Evolutionary conservation across 805 yeast genomes (phyloP), one percentile per base, ranked within the genome.

Genomic region (Helenozyma rhizophorensis): DNA sequence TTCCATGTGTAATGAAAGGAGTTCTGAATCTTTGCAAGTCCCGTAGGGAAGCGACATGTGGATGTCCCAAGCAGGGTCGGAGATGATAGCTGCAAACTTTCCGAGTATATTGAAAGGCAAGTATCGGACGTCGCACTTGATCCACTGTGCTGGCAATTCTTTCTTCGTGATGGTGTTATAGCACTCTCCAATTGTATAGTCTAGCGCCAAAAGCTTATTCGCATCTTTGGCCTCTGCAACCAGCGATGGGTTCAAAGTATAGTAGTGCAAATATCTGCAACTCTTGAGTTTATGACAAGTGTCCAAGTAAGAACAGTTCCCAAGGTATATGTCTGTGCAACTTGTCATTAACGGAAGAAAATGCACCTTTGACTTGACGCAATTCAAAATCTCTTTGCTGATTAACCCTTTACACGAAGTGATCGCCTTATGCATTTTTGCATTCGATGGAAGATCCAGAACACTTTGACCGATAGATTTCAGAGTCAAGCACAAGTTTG

Each of bases 1-100:
- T 23, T 73, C 70, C 55, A 89, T 70, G 17, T 85, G 80, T 15
- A 89, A 62, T 9, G 75, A 66, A 31, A 80, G 57, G 23, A 89
- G 62, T 45, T 86, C 96, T 2, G 76, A 71, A 52, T 85, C 95
- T 36, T 82, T 81, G 53, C 86, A 78, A 2, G 86, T 78, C 9
- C 86, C 84, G 54, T 82, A 80, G 4, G 87, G 87, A 37, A 76
- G 56, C 34, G 83, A 82, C 89, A 85, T 88, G 60, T 89, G 96
- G 42, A 89, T 89, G 43, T 87, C 89, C 97, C 97, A 89, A 6
- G 96, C 93, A 3, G 96, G 96, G 56, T 89, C 97, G 0, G 95
- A 90, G 34, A 90, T 75, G 9, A 89, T 78, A 3, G 80, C 87
- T 2, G 72, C 88, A 61, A 84, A 84, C 59, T 82, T 78, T 2